Evolutionary conservation across 148 eudicot genomes (phyloP), one percentile per base, ranked within the genome.

Genomic region (Dianthus caryophyllus): DNA sequence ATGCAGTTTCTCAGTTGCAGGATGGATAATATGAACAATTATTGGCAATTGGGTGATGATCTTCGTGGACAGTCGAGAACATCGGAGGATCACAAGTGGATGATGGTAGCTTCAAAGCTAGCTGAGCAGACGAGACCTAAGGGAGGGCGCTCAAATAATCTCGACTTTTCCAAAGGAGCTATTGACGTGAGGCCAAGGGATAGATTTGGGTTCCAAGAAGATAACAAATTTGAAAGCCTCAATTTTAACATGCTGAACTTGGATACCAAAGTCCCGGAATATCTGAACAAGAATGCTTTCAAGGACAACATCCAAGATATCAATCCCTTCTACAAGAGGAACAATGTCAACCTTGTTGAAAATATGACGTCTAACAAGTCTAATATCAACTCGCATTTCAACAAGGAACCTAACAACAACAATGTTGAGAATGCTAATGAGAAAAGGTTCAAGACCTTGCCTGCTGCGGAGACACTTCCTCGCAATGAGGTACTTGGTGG

Each of bases 401-500:
- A 54, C 72, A 84, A 85, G 78, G 97, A 90, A 79, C 71, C 73
- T 64, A 75, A 70, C 58, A 73, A 68, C 65, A 84, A 75, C 74
- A 75, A 80, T 29, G 80, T 46, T 70, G 82, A 66, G 29, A 84
- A 76, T 73, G 67, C 71, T 21, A 83, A 65, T 68, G 98, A 90
- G 50, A 94, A 88, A 82, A 88, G 97, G 85, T 94, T 94, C 77
- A 94, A 94, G 86, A 90, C 98, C 47, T 80, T 90, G 78, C 98
- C 98, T 69, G 96, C 92, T 5, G 92, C 98, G 9, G 98, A 94
- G 85, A 90, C 84, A 31, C 96, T 94, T 65, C 97, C 98, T 8
- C 79, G 97, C 62, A 83, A 94, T 64, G 98, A 94, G 81, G 88
- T 88, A 54, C 98, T 94, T 71, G 98, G 98, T 77, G 98, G 98